Conservation (phyloP, 2,329 filamentous ascomycete genomes). For the Blastomyces emzantsi region DNA sequence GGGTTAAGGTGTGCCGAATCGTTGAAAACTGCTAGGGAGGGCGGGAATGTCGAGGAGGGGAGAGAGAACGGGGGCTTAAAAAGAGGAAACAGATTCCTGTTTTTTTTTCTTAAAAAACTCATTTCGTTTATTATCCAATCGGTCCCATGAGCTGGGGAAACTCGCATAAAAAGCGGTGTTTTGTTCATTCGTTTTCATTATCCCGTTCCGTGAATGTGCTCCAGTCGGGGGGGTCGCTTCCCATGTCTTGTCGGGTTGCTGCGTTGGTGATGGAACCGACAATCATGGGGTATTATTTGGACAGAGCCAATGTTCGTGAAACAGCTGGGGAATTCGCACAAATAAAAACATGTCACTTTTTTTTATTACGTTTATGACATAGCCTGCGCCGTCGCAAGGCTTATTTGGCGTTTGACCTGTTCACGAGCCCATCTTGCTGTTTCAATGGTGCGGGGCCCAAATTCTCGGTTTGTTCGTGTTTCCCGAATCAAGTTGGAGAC, state of each 20-base stretch:
- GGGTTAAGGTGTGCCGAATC: not conserved
- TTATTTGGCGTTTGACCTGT: conserved; percentile 81
- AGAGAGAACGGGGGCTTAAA: not conserved
- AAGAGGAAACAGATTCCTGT: conserved; percentile 1
- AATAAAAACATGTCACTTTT: conserved; percentile 6
- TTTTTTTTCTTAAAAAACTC: not conserved
- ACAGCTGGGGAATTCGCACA: not conserved
- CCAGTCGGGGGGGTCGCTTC: conserved; percentile 18
- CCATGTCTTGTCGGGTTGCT: conserved; percentile 14
- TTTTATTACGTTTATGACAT: conserved; percentile 29
- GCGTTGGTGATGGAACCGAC: not conserved
- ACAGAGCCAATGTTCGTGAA: not conserved
- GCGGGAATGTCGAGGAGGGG: not conserved
- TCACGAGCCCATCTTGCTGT: conserved; percentile 96
- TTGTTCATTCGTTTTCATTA: not conserved
- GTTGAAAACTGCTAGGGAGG: not conserved
- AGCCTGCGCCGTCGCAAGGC: conserved; percentile 29
- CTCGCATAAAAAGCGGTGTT: not conserved
- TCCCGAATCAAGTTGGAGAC: conserved; percentile 84
- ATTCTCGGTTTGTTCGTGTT: conserved; percentile 81
- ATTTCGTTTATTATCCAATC: conserved; percentile 4
- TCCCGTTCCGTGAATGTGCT: not conserved
- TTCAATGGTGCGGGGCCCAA: conserved; percentile 72
- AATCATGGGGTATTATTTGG: not conserved
- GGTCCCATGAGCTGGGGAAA: conserved; percentile 1